Evolutionary conservation across 768 basidiomycete species (phyloP), one percentile per base, ranked within the genome.

Genomic region (Udeniomyces megalosporus): DNA sequence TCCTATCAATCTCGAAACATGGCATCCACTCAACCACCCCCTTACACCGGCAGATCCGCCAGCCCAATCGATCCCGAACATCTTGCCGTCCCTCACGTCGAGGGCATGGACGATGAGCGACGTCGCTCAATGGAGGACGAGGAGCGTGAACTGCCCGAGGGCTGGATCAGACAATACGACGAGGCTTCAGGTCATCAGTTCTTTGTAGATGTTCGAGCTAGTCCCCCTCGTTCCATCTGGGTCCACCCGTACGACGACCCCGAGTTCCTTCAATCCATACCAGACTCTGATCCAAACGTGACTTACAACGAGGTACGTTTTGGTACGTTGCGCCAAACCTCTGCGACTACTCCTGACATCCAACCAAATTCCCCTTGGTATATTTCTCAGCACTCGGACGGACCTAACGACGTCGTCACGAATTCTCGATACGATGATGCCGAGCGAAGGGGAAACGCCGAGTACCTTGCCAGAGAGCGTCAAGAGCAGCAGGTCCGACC

Each of bases 201-300:
- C 73, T 83, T 79, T 73, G 82, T 85, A 20, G 82, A 86, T 64
- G 85, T 83, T 0, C 75, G 73, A 61, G 79, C 80, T 0, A 75
- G 71, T 8, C 84, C 85, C 8, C 80, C 83, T 1, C 79, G 84
- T 0, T 77, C 80, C 0, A 85, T 81, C 67, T 87, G 84, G 85
- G 76, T 77, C 1, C 84, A 87, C 68, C 84, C 85, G 1, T 80
- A 80, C 62, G 82, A 85, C 60, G 84, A 85, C 69, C 79, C 82
- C 50, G 76, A 80, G 56, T 85, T 78, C 71, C 75, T 84, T n/a
- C 67, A 63, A 4, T 78, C 80, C 50, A 79, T 83, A 65, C 80
- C 82, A 8, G 78, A 80, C 58, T 74, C 77, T 60, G 77, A 78
- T 64, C 46, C 60, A 8, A 42, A 8, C 38, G 38, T 17, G 38